These are phyloP conservation scores for Claviceps purpurea DNA, from an alignment of 2,329 filamentous ascomycete genomes.

Conservation along the genomic window DNA sequence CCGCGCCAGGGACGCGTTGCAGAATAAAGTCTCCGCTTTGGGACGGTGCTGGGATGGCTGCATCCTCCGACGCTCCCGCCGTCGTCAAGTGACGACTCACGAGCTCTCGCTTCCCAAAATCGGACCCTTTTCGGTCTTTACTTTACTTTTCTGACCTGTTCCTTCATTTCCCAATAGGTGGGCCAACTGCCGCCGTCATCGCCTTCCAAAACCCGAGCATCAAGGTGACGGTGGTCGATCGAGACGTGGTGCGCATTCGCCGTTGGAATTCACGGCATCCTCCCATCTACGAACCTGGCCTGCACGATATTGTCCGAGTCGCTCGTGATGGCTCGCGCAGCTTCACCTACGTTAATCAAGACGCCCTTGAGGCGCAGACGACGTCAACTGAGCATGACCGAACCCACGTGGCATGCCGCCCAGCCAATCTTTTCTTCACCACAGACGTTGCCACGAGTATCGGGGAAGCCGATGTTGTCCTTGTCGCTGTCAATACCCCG, in stretches of 20 bases:
- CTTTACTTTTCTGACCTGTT: background rate
- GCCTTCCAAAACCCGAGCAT: slow-evolving; percentile 61
- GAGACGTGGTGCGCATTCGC: slow-evolving; percentile 49
- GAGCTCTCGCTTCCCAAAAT: background rate
- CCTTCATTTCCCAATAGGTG: slow-evolving; percentile 32
- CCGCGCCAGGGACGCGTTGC: background rate
- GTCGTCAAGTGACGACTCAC: background rate
- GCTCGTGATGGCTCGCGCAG: slow-evolving; percentile 44
- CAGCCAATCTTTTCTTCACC: slow-evolving; percentile 61
- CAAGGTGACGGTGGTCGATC: slow-evolving; percentile 62
- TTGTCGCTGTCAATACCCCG: slow-evolving; percentile 68
- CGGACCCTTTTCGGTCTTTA: background rate
- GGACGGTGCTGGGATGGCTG: background rate
- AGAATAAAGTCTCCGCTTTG: background rate
- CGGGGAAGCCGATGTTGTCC: slow-evolving; percentile 55
- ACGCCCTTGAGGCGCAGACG: slow-evolving; percentile 17
- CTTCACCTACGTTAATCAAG: slow-evolving; percentile 26
- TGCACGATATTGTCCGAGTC: slow-evolving; percentile 53
- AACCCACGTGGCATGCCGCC: slow-evolving; percentile 28
- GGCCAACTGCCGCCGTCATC: slow-evolving; percentile 62
- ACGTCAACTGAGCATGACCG: slow-evolving; percentile 19
- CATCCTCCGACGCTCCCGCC: background rate
- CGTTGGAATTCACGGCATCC: slow-evolving; percentile 62
- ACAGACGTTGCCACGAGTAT: slow-evolving; percentile 51
- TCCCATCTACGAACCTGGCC: slow-evolving; percentile 63